Evolutionary conservation across 176 grass and related monocot genomes (phyloP).

Genomic region (Neostapfia colusana): DNA sequence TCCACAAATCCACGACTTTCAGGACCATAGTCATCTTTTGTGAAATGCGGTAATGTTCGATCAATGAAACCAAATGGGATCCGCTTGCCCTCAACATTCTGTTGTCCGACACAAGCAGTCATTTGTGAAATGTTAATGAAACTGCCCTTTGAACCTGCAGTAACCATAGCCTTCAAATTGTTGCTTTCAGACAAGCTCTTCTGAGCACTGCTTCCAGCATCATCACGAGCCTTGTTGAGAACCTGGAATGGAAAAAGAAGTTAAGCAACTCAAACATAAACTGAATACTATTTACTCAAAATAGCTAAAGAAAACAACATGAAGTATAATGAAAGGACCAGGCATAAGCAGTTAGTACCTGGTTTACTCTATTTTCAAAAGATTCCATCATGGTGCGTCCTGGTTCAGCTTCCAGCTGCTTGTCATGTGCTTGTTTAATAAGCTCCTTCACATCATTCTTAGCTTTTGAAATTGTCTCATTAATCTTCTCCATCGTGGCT

Average conservation of each 20-base stretch:
- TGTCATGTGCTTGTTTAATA: slow-evolving; percentile 71
- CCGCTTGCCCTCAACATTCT: slow-evolving; percentile 97
- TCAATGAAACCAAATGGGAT: slow-evolving; percentile 92
- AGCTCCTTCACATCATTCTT: slow-evolving; percentile 93
- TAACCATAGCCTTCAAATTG: slow-evolving; percentile 98
- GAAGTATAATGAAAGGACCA: too few species aligned
- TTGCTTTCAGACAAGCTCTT: slow-evolving; percentile 98
- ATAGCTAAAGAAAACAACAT: too few species aligned
- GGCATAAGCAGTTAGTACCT: slow-evolving; percentile 47
- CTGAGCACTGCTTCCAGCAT: slow-evolving; percentile 93
- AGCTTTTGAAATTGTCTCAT: slow-evolving; percentile 71
- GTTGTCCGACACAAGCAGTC: slow-evolving; percentile 97
- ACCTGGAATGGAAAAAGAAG: slow-evolving; percentile 59
- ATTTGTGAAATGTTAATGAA: slow-evolving; percentile 98
- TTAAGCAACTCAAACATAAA: not conserved
- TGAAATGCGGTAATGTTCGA: slow-evolving; percentile 92
- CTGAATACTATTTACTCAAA: too few species aligned
- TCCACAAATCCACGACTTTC: slow-evolving; percentile 99
- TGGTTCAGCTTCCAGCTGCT: slow-evolving; percentile 80
- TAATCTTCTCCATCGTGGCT: slow-evolving; percentile 85
- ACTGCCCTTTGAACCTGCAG: slow-evolving; percentile 88
- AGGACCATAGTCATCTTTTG: slow-evolving; percentile 86
- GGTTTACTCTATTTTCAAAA: slow-evolving; percentile 95
- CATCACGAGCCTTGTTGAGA: slow-evolving; percentile 97
- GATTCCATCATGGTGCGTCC: slow-evolving; percentile 92